Percentiles rank a stretch among this genome's conserved stretches.
Evolutionary conservation across 805 yeast species (phyloP).

Genomic region (Saccharomycopsis sp.): DNA sequence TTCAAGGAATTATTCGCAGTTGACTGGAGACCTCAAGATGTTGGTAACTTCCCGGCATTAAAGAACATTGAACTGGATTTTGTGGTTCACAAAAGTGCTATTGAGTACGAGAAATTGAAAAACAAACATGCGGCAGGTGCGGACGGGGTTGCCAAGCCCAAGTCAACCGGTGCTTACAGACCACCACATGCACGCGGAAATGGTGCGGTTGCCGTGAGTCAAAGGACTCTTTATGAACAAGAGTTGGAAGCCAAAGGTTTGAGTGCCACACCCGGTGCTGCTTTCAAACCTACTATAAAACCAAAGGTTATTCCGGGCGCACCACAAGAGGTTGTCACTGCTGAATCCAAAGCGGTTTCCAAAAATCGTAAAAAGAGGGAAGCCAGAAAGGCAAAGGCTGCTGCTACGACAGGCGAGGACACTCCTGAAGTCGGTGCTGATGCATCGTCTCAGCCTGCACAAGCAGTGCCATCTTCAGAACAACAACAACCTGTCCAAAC

Average conservation of each 20-base stretch:
- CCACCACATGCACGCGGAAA: constrained; percentile 86
- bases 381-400: constrained; percentile 26
- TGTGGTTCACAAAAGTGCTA: constrained; percentile 62
- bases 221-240: constrained; percentile 50
- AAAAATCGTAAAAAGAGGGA: constrained; percentile 73
- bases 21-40: constrained; percentile 65
- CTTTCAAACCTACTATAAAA: constrained; percentile 23
- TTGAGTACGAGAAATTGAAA: constrained; percentile 34
- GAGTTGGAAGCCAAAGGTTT: constrained; percentile 32
- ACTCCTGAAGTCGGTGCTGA: not conserved
- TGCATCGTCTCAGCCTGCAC: constrained; percentile 12
- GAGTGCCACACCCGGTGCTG: constrained; percentile 24
- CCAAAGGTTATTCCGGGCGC: constrained; percentile 49
- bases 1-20: constrained; percentile 73
- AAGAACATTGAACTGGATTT: constrained; percentile 45
- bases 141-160: constrained; percentile 30
- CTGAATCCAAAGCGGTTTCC: constrained; percentile 54
- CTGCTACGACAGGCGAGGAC: constrained; percentile 15
- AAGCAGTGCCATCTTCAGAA: constrained; percentile 22
- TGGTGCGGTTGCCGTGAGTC: constrained; percentile 26
- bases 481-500: constrained; percentile 22
- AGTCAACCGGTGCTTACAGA: constrained; percentile 85
- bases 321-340: constrained; percentile 33
- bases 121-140: not conserved
- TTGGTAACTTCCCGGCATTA: constrained; percentile 28